phyloP scores from a whole-genome alignment of 441 rosid species.

The Eutrema salsugineum region DNA sequence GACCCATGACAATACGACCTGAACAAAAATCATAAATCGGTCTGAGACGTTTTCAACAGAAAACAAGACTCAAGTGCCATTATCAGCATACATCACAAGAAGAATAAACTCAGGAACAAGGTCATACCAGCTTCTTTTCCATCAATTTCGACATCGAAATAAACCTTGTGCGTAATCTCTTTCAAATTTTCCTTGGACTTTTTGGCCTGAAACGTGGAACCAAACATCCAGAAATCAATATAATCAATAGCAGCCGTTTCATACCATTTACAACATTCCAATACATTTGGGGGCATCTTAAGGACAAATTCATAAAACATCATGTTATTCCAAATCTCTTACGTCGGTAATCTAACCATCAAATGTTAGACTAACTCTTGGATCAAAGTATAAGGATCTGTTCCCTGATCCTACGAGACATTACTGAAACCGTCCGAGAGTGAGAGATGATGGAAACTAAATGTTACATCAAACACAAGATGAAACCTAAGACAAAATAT shows the following conservation, averaged over 20 bases:
- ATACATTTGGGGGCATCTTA: background rate
- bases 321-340: background rate
- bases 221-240: conserved; percentile 6
- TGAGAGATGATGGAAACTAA: background rate
- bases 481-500: background rate
- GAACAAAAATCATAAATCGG: background rate
- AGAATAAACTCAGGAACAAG: background rate
- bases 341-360: background rate
- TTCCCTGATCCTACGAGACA: background rate
- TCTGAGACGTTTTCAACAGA: background rate
- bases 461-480: background rate
- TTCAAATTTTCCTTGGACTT: conserved; percentile 41
- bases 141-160: conserved; percentile 61
- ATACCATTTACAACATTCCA: background rate
- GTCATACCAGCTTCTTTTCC: conserved; percentile 70
- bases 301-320: background rate
- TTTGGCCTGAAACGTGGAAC: conserved; percentile 41
- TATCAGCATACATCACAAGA: background rate
- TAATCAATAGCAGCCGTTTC: background rate
- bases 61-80: background rate
- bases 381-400: background rate
- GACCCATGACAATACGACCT: conserved; percentile 73
- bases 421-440: background rate
- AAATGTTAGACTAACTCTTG: too few relatives aligned
- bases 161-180: conserved; percentile 70